Evolutionary conservation across 1,284 basidiomycete species (phyloP).

Genomic region (Trichosporon ovoides): DNA sequence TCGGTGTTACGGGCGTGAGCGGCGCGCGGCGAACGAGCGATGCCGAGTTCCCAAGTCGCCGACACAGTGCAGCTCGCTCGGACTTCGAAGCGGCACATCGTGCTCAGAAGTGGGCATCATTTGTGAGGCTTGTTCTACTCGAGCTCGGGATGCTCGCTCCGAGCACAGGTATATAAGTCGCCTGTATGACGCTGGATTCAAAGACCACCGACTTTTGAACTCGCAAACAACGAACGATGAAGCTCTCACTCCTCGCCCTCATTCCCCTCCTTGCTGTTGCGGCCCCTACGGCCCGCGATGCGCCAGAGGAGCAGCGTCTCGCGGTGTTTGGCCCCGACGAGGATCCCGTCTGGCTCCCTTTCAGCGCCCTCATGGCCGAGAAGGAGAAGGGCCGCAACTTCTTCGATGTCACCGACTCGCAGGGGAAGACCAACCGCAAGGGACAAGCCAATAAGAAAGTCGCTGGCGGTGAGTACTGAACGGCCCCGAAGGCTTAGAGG

Average conservation of each 20-base stretch:
- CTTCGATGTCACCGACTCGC: neutral
- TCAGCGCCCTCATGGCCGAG: neutral
- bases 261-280: neutral
- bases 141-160: too few species aligned
- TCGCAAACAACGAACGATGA: neutral
- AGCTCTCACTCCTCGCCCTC: neutral
- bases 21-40: too few species aligned
- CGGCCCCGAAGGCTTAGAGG: neutral
- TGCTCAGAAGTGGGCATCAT: too few species aligned
- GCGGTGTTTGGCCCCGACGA: neutral
- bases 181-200: neutral
- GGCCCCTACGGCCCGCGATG: neutral
- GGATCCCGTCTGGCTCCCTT: neutral
- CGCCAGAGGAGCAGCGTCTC: neutral
- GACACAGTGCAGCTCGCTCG: too few species aligned
- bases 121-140: too few species aligned
- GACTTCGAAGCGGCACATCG: too few species aligned
- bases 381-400: conserved; percentile 1
- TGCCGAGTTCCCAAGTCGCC: too few species aligned
- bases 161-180: neutral
- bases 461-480: neutral
- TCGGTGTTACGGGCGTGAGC: too few species aligned
- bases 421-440: neutral
- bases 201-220: neutral
- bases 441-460: neutral